phyloP scores from a whole-genome alignment of 148 eudicot species.

The Diospyros kaki region DNA sequence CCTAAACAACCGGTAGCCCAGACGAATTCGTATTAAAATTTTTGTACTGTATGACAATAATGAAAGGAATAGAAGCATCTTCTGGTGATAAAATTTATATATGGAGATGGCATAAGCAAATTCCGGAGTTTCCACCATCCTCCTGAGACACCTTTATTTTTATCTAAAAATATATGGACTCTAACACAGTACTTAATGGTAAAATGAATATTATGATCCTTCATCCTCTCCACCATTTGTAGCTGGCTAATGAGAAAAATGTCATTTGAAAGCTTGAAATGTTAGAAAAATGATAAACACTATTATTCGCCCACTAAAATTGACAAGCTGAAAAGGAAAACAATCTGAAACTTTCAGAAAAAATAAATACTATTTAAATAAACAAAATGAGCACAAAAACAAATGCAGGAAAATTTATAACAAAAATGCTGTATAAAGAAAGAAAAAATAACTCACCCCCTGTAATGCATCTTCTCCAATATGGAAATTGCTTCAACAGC shows the following conservation, averaged over 20 bases:
- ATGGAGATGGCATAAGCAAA: background rate
- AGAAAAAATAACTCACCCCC: conserved; percentile 39
- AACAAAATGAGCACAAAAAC: background rate
- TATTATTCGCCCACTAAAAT: no score
- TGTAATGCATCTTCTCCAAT: conserved; percentile 73
- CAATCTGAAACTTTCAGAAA: background rate
- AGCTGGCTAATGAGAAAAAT: background rate
- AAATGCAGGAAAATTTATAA: no score
- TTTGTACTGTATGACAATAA: background rate
- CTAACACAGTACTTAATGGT: no score
- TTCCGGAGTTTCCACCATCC: background rate
- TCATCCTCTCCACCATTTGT: background rate
- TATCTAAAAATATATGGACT: background rate
- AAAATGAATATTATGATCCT: background rate
- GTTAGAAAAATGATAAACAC: background rate
- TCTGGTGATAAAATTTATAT: background rate
- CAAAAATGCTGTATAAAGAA: background rate
- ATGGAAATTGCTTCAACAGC: conserved; percentile 84
- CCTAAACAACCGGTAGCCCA: background rate
- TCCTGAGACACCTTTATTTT: no score
- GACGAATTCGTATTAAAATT: background rate
- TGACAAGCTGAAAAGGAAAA: background rate
- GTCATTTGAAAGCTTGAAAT: background rate
- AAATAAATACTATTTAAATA: background rate
- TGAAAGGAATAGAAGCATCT: background rate